Percentiles rank a stretch among this genome's conserved stretches.
phyloP scores from a whole-genome alignment of 305 asterid genomes.

The Fraxinus sp. region DNA sequence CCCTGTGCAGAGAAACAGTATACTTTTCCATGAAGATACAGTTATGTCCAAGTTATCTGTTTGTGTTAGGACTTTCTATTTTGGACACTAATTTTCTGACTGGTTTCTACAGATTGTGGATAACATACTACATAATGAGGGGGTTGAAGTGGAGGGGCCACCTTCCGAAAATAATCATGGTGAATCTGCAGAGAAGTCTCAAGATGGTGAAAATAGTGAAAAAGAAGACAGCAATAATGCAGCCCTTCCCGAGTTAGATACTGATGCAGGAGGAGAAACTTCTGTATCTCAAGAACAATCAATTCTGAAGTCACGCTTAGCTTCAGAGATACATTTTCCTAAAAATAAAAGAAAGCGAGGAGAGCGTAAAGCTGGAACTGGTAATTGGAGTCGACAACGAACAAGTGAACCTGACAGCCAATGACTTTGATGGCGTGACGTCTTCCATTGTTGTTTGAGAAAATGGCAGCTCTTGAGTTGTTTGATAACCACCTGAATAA shows the following conservation, averaged over 20 bases:
- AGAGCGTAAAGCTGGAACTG: conserved; percentile 75
- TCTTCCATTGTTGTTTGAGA: neutral
- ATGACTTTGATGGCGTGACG: neutral
- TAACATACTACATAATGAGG: conserved; percentile 65
- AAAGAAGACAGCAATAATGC: conserved; percentile 53
- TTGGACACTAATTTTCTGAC: neutral
- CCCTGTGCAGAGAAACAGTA: neutral
- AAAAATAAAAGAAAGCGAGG: conserved; percentile 80
- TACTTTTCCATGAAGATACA: neutral
- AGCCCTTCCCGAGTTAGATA: conserved; percentile 26
- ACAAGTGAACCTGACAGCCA: conserved; percentile 60
- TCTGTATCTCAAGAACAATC: conserved; percentile 33
- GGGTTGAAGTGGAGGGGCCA: conserved; percentile 47
- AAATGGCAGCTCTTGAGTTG: neutral
- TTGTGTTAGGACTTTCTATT: neutral
- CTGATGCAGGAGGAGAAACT: conserved; percentile 27
- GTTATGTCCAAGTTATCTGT: neutral
- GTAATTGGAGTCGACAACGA: conserved; percentile 62
- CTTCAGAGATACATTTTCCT: conserved; percentile 62
- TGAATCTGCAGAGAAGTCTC: conserved; percentile 41
- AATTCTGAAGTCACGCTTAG: conserved; percentile 39
- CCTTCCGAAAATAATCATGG: conserved; percentile 28
- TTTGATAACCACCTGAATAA: neutral
- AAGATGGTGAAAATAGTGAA: conserved; percentile 44
- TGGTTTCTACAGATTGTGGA: conserved; percentile 62